Base-by-base conservation (phyloP, 2,329 filamentous ascomycete species). In the Ceratocystis cacaofunesta region DNA sequence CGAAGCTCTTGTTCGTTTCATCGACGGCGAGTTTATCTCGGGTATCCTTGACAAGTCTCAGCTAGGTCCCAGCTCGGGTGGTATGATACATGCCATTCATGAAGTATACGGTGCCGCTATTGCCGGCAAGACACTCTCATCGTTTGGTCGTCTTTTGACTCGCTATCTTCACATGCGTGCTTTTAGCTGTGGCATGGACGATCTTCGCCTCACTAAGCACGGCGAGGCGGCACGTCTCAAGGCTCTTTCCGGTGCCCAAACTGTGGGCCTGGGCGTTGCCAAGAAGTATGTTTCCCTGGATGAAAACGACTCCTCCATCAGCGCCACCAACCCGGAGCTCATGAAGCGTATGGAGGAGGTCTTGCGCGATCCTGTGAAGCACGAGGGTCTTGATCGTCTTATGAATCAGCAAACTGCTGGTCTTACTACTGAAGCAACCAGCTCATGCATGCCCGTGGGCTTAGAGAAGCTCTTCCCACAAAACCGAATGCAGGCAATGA, bases 401-500 rank as follows among this genome's bases (percentile, higher is more conserved):
- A 90, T 90, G 75, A 97, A 95, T 72, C 80, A 82, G 30, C 80
- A 81, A 62, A 87, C 85, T 62, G 79, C 80, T 12, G 76, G 81
- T 2, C 82, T 99, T 30, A 96, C 92, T 3, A 86, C 88, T 17
- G 82, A 80, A 0, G 86, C 97, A 57, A 95, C 92, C 8, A 80
- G 80, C 60, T 82, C 83, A 1, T 96, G 91, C 75, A 81, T 99
- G 69, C 94, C 94, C 0, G 76, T 78, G 22, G 90, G 89, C 52
- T 82, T 99, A 32, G 85, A 89, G 71, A 99, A 97, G 76, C 84
- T 88, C 6, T 99, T 99, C 75, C 94, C 94, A 0, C 88, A 87
- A 72, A 99, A 99, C 72, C 92, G 97, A 76, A 99, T 99, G 92
- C 94, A 99, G 79, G 85, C 89, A 69, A 99, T 99, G 94, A 99